These are phyloP conservation scores for Ophiostoma sp. DNA, from an alignment of 2,329 filamentous ascomycete genomes.

Conservation along the genomic window DNA sequence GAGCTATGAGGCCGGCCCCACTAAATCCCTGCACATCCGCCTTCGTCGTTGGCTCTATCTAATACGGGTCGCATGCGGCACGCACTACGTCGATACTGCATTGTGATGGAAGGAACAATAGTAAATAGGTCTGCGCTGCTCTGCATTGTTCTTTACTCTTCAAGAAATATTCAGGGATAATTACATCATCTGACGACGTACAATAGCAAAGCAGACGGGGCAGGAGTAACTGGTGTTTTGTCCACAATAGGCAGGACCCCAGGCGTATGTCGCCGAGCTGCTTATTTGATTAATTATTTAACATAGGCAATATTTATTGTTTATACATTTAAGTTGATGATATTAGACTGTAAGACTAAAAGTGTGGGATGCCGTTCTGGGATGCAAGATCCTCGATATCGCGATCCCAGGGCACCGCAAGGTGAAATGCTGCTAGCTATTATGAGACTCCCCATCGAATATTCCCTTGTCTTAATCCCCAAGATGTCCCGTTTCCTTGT, in stretches of 20 bases:
- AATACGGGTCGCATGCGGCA: conserved; percentile 8
- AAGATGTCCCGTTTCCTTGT: conserved; percentile 6
- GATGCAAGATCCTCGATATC: not conserved
- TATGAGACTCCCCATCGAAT: not conserved
- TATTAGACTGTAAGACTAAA: not conserved
- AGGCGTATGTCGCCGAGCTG: not conserved
- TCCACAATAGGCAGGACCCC: not conserved
- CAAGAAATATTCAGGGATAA: not conserved
- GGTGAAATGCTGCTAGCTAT: conserved; percentile 6
- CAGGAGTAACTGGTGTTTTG: not conserved
- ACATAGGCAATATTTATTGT: not conserved
- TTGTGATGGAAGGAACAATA: conserved; percentile 5
- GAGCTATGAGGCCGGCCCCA: not conserved
- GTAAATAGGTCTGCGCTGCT: conserved; percentile 1
- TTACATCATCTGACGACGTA: not conserved
- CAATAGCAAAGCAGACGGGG: not conserved
- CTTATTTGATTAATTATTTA: not conserved
- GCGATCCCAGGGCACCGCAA: not conserved
- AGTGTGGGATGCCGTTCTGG: not conserved
- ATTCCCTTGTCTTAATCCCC: conserved; percentile 12
- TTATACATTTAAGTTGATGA: not conserved
- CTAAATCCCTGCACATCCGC: conserved; percentile 6
- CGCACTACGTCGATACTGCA: not conserved
- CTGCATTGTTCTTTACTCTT: conserved; percentile 5
- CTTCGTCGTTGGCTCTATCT: not conserved